These are phyloP conservation scores for Fusarium duplospermum DNA, from an alignment of 2,329 filamentous ascomycete species.

Conservation along the genomic window DNA sequence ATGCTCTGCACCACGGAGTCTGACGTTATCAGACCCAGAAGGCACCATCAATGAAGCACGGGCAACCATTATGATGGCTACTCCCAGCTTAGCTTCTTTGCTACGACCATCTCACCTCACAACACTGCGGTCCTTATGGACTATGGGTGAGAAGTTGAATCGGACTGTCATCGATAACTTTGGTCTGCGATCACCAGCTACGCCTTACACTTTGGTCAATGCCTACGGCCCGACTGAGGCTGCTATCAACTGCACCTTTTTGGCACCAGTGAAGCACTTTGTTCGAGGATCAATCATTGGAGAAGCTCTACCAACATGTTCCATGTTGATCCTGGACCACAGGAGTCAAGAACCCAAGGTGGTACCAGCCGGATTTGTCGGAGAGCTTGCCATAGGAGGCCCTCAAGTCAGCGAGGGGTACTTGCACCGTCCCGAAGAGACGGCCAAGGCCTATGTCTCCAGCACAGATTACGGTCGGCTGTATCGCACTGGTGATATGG, in stretches of 20 bases:
- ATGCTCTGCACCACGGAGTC: conserved; percentile 46
- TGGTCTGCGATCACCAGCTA: conserved; percentile 45
- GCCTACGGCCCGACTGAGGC: conserved; percentile 46
- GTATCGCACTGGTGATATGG: conserved; percentile 7
- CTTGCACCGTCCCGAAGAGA: conserved; percentile 70
- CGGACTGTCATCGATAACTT: conserved; percentile 43
- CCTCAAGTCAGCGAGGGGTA: conserved; percentile 79
- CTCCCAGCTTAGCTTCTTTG: conserved; percentile 51
- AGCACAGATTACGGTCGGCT: background rate
- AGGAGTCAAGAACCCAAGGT: conserved; percentile 50
- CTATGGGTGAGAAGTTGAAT: conserved; percentile 10
- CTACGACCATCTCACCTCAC: conserved; percentile 25
- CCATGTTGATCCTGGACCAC: conserved; percentile 45
- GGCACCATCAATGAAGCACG: conserved; percentile 42
- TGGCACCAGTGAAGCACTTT: conserved; percentile 29
- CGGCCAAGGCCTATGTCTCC: conserved; percentile 47
- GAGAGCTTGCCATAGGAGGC: conserved; percentile 84
- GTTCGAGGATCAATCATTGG: conserved; percentile 52
- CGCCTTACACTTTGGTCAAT: conserved; percentile 33
- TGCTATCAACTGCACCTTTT: conserved; percentile 39
- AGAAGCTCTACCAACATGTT: conserved; percentile 49
- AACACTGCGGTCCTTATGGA: background rate
- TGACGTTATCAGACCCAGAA: conserved; percentile 43
- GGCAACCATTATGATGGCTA: conserved; percentile 53
- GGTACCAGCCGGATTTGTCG: conserved; percentile 75